Evolutionary conservation across 2,329 filamentous ascomycete species (phyloP).

Genomic region (Thelonectria olida): DNA sequence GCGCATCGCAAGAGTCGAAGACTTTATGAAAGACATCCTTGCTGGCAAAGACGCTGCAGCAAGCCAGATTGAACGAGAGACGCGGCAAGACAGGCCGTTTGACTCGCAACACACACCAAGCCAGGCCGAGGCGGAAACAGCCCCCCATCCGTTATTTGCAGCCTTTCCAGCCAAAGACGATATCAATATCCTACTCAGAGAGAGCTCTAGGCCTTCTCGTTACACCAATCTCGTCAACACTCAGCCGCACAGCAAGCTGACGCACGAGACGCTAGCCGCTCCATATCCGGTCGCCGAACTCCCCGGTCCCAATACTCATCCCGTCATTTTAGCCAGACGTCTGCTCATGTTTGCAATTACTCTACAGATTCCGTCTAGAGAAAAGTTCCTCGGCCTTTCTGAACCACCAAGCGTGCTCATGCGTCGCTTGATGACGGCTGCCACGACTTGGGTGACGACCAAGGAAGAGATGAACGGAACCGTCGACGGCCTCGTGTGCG

Average conservation of each 20-base stretch:
- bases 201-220: background rate
- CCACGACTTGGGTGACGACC: constrained; percentile 44
- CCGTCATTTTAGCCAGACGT: background rate
- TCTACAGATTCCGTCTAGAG: constrained; percentile 26
- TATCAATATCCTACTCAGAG: background rate
- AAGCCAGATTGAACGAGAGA: no score
- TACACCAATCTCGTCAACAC: background rate
- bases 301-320: background rate
- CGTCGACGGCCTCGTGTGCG: constrained; percentile 52
- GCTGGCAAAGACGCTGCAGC: background rate
- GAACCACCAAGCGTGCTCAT: constrained; percentile 23
- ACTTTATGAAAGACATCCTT: background rate
- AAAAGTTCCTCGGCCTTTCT: no score
- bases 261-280: background rate
- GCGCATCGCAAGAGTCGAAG: background rate
- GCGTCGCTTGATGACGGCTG: constrained; percentile 40
- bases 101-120: background rate
- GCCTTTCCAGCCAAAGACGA: background rate
- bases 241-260: background rate
- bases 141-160: background rate
- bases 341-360: constrained; percentile 31
- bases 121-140: no score
- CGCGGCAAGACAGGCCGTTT: no score
- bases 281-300: background rate
- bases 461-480: constrained; percentile 49